Percentiles rank a stretch among this genome's conserved stretches.
These are phyloP conservation scores for Lentinus tigrinus DNA, from an alignment of 768 basidiomycete genomes.

Conservation along the genomic window DNA sequence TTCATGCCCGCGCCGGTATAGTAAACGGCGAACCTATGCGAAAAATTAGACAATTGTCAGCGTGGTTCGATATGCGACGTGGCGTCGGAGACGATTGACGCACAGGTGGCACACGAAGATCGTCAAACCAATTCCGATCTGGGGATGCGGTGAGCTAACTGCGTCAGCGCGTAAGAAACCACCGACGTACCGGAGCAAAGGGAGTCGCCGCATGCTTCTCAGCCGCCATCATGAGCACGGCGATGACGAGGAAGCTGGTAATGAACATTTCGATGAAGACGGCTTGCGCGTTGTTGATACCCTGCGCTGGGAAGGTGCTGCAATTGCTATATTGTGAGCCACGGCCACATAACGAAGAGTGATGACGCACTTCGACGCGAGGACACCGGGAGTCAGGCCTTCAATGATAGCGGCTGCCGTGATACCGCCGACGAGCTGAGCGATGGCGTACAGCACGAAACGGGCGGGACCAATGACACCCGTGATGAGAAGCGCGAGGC, in stretches of 20 bases:
- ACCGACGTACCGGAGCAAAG: slow-evolving; percentile 59
- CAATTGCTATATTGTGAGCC: neutral
- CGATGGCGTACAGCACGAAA: slow-evolving; percentile 57
- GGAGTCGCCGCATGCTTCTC: slow-evolving; percentile 68
- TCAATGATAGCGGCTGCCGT: slow-evolving; percentile 55
- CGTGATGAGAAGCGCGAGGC: slow-evolving; percentile 55
- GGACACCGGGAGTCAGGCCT: slow-evolving; percentile 52
- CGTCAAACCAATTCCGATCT: slow-evolving; percentile 67
- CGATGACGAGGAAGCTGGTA: slow-evolving; percentile 54
- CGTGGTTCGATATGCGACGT: neutral
- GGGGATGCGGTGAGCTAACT: neutral
- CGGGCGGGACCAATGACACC: slow-evolving; percentile 55
- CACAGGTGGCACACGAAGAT: slow-evolving; percentile 63
- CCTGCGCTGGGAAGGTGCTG: slow-evolving; percentile 48
- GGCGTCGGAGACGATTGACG: slow-evolving; percentile 15
- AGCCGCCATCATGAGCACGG: slow-evolving; percentile 72
- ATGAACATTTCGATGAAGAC: slow-evolving; percentile 75
- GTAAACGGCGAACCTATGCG: slow-evolving; percentile 50
- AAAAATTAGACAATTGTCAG: neutral
- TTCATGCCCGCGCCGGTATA: slow-evolving; percentile 72
- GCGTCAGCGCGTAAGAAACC: neutral
- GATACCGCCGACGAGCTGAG: slow-evolving; percentile 61
- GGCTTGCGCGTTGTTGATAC: slow-evolving; percentile 53
- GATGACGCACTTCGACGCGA: slow-evolving; percentile 52
- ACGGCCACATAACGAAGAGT: too few relatives aligned